Evolutionary conservation across 139 green algal species (phyloP).

Genomic region (Trebouxia sp.): DNA sequence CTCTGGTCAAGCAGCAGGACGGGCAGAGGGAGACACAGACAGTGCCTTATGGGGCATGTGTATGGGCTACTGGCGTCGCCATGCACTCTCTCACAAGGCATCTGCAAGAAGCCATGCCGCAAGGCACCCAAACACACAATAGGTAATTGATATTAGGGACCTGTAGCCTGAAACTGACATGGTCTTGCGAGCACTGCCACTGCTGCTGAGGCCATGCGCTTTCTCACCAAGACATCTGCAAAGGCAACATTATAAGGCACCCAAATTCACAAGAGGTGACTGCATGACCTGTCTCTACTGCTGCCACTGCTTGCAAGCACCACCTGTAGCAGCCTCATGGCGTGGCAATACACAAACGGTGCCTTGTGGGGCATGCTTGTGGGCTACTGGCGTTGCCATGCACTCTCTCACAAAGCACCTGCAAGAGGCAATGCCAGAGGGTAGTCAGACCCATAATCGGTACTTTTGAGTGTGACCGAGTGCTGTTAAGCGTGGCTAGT

Average conservation of each 20-base stretch:
- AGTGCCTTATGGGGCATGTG: conserved; percentile 77
- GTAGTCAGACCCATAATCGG: neutral
- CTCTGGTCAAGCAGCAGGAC: neutral
- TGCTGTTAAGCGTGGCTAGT: neutral
- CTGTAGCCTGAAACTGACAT: neutral
- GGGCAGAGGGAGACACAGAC: neutral
- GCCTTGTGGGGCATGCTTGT: conserved; percentile 87
- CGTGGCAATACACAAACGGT: neutral
- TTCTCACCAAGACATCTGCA: too few species aligned
- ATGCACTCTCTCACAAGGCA: conserved; percentile 87
- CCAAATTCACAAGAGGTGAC: too few species aligned
- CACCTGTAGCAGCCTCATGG: too few species aligned
- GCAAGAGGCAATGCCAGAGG: conserved; percentile 11
- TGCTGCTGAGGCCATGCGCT: too few species aligned
- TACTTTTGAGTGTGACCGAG: neutral
- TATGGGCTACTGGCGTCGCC: conserved; percentile 89
- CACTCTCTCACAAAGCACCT: conserved; percentile 86
- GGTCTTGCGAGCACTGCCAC: neutral
- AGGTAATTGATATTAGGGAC: neutral
- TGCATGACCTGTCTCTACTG: too few species aligned
- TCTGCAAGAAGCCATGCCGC: conserved; percentile 44
- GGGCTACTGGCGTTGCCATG: conserved; percentile 88
- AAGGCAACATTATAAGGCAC: too few species aligned
- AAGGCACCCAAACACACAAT: neutral
- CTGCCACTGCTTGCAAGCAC: too few species aligned